phyloP scores from a whole-genome alignment of 371 early-diverging fungal species.

The Batkoa obscura region DNA sequence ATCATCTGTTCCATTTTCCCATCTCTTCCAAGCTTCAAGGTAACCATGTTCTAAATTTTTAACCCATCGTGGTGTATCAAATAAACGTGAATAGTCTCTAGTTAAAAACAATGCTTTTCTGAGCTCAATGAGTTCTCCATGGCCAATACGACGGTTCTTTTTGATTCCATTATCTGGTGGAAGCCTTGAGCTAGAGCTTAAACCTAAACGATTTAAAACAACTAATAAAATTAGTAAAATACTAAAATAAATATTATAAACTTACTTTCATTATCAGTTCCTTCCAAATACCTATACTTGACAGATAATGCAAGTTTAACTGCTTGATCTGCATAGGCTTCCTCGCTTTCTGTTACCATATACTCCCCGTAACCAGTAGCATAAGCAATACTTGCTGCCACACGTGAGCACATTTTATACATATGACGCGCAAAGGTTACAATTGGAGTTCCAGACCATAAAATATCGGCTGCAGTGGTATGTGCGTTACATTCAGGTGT shows the following conservation, averaged over 20 bases:
- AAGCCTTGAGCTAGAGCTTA: not conserved
- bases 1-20: constrained; percentile 43
- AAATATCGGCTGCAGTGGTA: constrained; percentile 83
- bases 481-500: constrained; percentile 91
- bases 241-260: too few relatives aligned
- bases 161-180: not conserved
- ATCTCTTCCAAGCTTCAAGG: constrained; percentile 54
- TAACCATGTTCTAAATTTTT: constrained; percentile 56
- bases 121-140: constrained; percentile 40
- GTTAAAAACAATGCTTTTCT: constrained; percentile 52
- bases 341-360: constrained; percentile 58
- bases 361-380: constrained; percentile 67
- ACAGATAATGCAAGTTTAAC: constrained; percentile 34
- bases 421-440: constrained; percentile 73
- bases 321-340: constrained; percentile 61
- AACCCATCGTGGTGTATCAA: constrained; percentile 79
- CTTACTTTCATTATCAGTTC: constrained; percentile 17
- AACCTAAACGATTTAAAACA: constrained; percentile 1
- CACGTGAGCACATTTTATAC: constrained; percentile 82
- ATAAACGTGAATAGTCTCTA: constrained; percentile 54
- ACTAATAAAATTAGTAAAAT: too few relatives aligned
- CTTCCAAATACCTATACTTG: constrained; percentile 4
- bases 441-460: constrained; percentile 87
- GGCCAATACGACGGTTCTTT: constrained; percentile 16
- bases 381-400: constrained; percentile 69